Conservation (phyloP, 371 early-diverging fungal species). For the Zychaea mexicana region DNA sequence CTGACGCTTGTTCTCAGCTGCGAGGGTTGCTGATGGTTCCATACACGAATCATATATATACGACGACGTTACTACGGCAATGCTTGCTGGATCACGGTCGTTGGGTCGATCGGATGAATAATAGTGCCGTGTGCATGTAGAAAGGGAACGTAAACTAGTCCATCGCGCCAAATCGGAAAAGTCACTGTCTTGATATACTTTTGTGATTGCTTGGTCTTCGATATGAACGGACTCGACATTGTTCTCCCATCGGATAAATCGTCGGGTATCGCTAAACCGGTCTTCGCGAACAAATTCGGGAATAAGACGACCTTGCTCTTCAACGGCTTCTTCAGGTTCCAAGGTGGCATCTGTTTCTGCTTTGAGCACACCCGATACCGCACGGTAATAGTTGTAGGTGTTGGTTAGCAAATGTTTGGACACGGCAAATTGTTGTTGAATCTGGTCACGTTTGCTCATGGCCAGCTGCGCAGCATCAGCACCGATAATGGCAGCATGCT, state of each 20-base stretch:
- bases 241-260: slow-evolving; percentile 44
- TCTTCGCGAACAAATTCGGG: slow-evolving; percentile 32
- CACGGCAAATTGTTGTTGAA: slow-evolving; percentile 9
- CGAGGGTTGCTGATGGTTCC: slow-evolving; percentile 53
- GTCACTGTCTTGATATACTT: slow-evolving; percentile 42
- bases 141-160: slow-evolving; percentile 12
- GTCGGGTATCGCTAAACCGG: slow-evolving; percentile 22
- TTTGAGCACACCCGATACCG: slow-evolving; percentile 14
- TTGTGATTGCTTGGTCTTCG: slow-evolving; percentile 26
- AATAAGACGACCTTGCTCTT: slow-evolving; percentile 26
- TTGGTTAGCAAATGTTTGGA: slow-evolving; percentile 28
- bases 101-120: neutral
- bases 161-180: slow-evolving; percentile 30
- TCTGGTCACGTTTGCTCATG: slow-evolving; percentile 13
- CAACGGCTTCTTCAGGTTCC: slow-evolving; percentile 21
- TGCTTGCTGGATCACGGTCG: slow-evolving; percentile 14
- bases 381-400: slow-evolving; percentile 32
- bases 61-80: slow-evolving; percentile 62
- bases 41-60: slow-evolving; percentile 62
- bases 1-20: slow-evolving; percentile 62
- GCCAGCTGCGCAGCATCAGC: slow-evolving; percentile 22
- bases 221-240: slow-evolving; percentile 40
- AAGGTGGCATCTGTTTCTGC: slow-evolving; percentile 18
- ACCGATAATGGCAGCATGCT: slow-evolving; percentile 29
- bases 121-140: neutral